Evolutionary conservation across 2,329 filamentous ascomycete genomes (phyloP).

Genomic region (Escovopsis sp.): DNA sequence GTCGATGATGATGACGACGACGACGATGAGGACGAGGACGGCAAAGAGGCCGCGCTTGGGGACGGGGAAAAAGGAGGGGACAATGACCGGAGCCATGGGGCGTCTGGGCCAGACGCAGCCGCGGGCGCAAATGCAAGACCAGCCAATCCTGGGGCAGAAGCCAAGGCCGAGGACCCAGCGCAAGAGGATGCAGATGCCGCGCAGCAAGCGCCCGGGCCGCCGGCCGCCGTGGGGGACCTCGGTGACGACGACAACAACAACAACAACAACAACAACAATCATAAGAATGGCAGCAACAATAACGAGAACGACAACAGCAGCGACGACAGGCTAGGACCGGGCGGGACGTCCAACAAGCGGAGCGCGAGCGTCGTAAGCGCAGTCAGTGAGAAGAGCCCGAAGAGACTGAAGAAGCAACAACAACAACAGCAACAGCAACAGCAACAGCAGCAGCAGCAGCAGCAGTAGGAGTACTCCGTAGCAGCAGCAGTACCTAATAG

Average conservation of each 20-base stretch:
- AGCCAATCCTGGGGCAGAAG: background rate
- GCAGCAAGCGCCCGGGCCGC: no score
- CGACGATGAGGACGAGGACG: background rate
- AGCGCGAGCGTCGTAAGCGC: conserved; percentile 70
- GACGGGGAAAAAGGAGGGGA: background rate
- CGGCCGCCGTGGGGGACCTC: no score
- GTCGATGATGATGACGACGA: no score
- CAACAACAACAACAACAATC: no score
- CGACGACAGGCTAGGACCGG: conserved; percentile 14
- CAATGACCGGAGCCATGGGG: background rate
- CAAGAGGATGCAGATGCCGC: conserved; percentile 15
- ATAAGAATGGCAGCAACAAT: no score
- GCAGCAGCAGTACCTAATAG: no score
- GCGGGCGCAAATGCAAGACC: no score
- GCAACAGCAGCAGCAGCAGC: no score
- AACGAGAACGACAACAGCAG: background rate
- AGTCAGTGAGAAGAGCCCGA: conserved; percentile 47
- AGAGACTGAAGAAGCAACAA: conserved; percentile 38
- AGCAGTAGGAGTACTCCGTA: no score
- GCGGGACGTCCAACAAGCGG: conserved; percentile 47
- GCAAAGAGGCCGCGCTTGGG: background rate
- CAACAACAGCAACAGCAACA: no score
- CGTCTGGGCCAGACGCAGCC: background rate
- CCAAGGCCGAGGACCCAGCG: conserved; percentile 2
- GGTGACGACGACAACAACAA: no score